Percentiles rank a stretch among this genome's conserved stretches.
Conservation (phyloP, 495 filamentous ascomycete species). For the Aspergillus steynii region DNA sequence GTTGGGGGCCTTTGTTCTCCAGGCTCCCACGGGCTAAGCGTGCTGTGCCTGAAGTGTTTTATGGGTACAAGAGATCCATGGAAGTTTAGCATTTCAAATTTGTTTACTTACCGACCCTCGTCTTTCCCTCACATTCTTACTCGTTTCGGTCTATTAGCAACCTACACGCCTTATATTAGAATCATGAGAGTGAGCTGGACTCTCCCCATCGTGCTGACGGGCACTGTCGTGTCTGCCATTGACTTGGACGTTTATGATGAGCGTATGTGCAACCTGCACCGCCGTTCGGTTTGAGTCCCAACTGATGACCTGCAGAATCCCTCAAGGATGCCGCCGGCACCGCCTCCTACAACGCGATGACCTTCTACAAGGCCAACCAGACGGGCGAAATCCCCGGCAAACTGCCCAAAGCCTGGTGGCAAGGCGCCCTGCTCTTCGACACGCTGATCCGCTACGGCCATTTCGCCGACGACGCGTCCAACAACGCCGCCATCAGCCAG, state of each 20-base stretch:
- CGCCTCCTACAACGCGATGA: slow-evolving; percentile 59
- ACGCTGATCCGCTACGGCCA: slow-evolving; percentile 72
- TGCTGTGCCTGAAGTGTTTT: too few species aligned
- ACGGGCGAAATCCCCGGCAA: slow-evolving; percentile 58
- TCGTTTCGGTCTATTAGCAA: neutral
- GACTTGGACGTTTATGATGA: neutral
- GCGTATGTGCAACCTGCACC: neutral
- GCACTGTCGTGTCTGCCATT: slow-evolving; percentile 3
- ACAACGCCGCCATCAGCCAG: slow-evolving; percentile 60
- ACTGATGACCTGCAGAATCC: slow-evolving; percentile 35
- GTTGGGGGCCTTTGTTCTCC: too few species aligned
- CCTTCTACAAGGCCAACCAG: slow-evolving; percentile 58
- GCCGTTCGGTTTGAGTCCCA: neutral
- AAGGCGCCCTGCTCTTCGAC: slow-evolving; percentile 66
- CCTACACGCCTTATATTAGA: neutral
- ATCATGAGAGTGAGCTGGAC: neutral
- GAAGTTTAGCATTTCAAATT: too few species aligned
- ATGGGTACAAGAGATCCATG: too few species aligned
- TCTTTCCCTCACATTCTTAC: neutral
- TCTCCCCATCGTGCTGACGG: neutral
- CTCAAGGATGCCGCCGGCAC: slow-evolving; percentile 55
- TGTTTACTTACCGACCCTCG: too few species aligned
- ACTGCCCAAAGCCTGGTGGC: slow-evolving; percentile 65
- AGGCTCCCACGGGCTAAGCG: too few species aligned
- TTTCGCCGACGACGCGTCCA: slow-evolving; percentile 64